These are phyloP conservation scores for Podaxis mareebaensis DNA, from an alignment of 768 basidiomycete species.

Conservation along the genomic window DNA sequence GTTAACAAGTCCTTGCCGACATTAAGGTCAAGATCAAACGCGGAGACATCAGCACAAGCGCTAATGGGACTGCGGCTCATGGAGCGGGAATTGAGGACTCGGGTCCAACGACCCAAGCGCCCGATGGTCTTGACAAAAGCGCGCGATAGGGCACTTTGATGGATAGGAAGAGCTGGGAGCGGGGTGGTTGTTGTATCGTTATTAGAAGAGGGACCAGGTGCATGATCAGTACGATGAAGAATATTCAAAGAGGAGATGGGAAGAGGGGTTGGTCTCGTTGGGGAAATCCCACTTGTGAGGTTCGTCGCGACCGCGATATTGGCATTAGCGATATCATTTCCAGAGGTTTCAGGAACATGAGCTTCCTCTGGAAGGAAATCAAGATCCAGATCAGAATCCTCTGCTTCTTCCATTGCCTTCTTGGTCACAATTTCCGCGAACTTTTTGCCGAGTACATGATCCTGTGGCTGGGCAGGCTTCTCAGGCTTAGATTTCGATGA, in stretches of 20 bases:
- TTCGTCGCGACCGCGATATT: slow-evolving; percentile 42
- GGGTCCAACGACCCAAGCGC: slow-evolving; percentile 78
- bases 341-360: slow-evolving; percentile 31
- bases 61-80: slow-evolving; percentile 29
- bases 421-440: slow-evolving; percentile 60
- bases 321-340: slow-evolving; percentile 48
- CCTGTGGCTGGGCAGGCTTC: slow-evolving; percentile 25
- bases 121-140: slow-evolving; percentile 83
- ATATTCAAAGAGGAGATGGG: slow-evolving; percentile 60
- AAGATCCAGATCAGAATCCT: slow-evolving; percentile 75
- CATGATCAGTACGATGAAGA: slow-evolving; percentile 60
- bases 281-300: slow-evolving; percentile 35
- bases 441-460: slow-evolving; percentile 59
- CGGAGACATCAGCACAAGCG: slow-evolving; percentile 54
- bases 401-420: slow-evolving; percentile 43
- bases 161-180: slow-evolving; percentile 48
- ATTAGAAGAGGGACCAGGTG: slow-evolving; percentile 30
- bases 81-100: slow-evolving; percentile 61
- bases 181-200: slow-evolving; percentile 34
- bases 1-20: slow-evolving; percentile 62
- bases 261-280: slow-evolving; percentile 46
- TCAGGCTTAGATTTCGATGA: slow-evolving; percentile 32
- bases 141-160: slow-evolving; percentile 68
- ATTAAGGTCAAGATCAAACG: slow-evolving; percentile 69
- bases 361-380: slow-evolving; percentile 66